phyloP scores from a whole-genome alignment of 805 yeast species.

The Starmerella scarabaei region DNA sequence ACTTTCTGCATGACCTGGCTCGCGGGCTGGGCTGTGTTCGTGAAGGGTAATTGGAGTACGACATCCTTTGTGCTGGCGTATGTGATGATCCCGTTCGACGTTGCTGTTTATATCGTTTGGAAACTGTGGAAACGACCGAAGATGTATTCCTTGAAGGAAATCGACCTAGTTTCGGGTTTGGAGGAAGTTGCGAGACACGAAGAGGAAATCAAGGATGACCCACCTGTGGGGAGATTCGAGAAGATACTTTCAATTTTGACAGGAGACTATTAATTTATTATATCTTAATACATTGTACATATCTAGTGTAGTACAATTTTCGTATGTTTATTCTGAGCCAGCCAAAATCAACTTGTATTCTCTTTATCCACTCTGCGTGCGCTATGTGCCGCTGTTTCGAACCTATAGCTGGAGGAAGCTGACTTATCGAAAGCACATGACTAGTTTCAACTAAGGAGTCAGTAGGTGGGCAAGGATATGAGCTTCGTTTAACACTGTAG shows the following conservation, averaged over 20 bases:
- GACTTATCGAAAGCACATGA: no score
- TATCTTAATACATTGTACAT: background rate
- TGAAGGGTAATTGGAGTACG: constrained; percentile 51
- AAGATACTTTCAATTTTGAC: constrained; percentile 18
- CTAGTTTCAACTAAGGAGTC: no score
- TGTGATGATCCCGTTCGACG: constrained; percentile 51
- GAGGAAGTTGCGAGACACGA: constrained; percentile 52
- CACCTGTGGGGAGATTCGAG: constrained; percentile 48
- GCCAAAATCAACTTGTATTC: no score
- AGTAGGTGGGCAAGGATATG: no score
- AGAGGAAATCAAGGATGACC: constrained; percentile 5
- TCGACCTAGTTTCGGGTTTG: constrained; percentile 43
- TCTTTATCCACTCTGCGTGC: no score
- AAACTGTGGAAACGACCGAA: constrained; percentile 40
- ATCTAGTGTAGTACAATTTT: no score
- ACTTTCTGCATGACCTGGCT: constrained; percentile 42
- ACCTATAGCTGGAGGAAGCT: no score
- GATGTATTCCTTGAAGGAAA: constrained; percentile 34
- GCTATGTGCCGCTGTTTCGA: no score
- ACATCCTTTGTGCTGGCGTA: constrained; percentile 56
- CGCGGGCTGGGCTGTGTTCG: constrained; percentile 59
- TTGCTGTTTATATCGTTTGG: constrained; percentile 39
- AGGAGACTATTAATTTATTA: constrained; percentile 16
- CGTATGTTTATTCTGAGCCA: no score
- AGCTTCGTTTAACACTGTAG: no score